Evolutionary conservation across 164 flowering plant genomes (phyloP).

Genomic region (Vitis rupestris): DNA sequence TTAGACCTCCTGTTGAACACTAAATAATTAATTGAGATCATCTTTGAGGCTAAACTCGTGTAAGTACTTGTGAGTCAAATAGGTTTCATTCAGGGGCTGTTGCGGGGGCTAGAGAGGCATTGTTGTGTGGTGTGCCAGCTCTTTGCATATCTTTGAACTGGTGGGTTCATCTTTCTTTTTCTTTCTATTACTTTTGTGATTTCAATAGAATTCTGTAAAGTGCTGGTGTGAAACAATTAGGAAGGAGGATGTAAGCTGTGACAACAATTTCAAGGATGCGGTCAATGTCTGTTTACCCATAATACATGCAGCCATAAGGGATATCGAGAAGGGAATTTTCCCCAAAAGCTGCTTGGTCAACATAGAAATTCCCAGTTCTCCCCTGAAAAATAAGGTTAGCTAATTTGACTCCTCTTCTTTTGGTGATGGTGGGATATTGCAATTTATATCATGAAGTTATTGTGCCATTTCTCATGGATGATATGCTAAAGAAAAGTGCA

Average conservation of each 20-base stretch:
- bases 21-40: no score
- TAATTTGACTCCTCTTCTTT: neutral
- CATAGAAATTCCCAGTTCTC: conserved; percentile 11
- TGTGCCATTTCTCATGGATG: no score
- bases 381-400: conserved; percentile 11
- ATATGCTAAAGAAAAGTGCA: no score
- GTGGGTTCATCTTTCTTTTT: conserved; percentile 3
- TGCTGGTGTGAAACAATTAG: neutral
- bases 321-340: conserved; percentile 6
- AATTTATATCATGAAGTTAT: no score
- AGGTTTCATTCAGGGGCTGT: conserved; percentile 17
- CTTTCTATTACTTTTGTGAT: neutral
- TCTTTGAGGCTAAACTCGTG: no score
- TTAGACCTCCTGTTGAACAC: no score
- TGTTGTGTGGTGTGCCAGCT: conserved; percentile 19
- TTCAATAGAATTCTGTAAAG: no score
- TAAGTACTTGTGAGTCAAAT: neutral
- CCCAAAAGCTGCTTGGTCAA: conserved; percentile 11
- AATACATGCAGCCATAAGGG: conserved; percentile 3
- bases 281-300: conserved; percentile 11
- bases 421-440: no score
- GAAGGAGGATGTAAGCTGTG: conserved; percentile 14
- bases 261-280: conserved; percentile 12
- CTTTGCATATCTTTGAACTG: conserved; percentile 15
- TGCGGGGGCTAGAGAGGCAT: conserved; percentile 22